Evolutionary conservation across 2,329 filamentous ascomycete genomes (phyloP).

Genomic region (Thyridium curvatum): DNA sequence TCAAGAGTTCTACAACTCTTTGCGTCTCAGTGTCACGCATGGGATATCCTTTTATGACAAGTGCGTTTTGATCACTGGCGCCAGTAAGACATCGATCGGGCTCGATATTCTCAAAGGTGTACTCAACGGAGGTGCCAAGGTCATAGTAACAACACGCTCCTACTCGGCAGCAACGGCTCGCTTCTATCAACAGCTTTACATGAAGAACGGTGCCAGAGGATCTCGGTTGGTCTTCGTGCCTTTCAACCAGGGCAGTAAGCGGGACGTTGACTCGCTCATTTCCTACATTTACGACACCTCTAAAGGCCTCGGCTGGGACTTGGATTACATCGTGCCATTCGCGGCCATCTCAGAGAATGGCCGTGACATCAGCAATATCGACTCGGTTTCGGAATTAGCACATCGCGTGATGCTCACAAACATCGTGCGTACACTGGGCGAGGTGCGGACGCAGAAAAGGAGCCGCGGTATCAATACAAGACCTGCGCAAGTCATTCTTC

Average conservation of each 20-base stretch:
- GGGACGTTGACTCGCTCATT: background rate
- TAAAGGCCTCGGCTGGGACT: background rate
- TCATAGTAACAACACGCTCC: constrained; percentile 1
- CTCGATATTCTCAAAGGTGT: background rate
- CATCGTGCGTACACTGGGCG: background rate
- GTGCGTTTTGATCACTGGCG: constrained; percentile 3
- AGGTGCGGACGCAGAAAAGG: background rate
- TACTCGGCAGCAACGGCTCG: background rate
- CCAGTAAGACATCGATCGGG: constrained; percentile 1
- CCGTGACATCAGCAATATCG: background rate
- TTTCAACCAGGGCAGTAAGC: background rate
- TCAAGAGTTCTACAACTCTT: background rate
- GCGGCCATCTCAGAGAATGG: background rate
- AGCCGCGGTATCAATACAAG: background rate
- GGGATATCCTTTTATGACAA: constrained; percentile 1
- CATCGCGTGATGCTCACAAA: constrained; percentile 3
- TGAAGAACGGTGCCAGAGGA: background rate
- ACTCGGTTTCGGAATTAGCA: background rate
- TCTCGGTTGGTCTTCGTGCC: background rate
- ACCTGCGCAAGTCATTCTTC: constrained; percentile 24
- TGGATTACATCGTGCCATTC: constrained; percentile 1
- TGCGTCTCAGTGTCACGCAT: background rate
- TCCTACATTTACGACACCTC: background rate
- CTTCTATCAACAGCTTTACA: constrained; percentile 1
- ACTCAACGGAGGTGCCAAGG: background rate